These are phyloP conservation scores for Candida smagusa DNA, from an alignment of 1,139 yeast species.

Conservation along the genomic window DNA sequence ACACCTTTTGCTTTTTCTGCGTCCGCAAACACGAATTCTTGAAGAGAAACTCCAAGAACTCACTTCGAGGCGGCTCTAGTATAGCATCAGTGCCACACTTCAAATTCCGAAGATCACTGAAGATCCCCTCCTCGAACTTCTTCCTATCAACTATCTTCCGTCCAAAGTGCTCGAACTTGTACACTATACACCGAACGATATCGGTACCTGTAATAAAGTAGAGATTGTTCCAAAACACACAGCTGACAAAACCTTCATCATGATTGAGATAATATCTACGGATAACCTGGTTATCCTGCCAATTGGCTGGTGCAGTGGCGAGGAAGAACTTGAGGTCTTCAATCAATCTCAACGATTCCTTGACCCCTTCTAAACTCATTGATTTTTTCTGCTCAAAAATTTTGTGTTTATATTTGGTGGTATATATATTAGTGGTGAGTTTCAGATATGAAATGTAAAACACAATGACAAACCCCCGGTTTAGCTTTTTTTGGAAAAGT, in stretches of 20 bases:
- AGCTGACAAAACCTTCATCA: constrained; percentile 87
- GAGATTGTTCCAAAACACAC: constrained; percentile 89
- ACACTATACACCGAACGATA: constrained; percentile 87
- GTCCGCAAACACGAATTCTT: constrained; percentile 87
- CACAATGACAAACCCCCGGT: constrained; percentile 11
- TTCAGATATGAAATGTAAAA: constrained; percentile 18
- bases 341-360: constrained; percentile 58
- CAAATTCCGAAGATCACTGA: constrained; percentile 82
- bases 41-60: constrained; percentile 78
- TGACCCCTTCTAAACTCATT: constrained; percentile 21
- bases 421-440: constrained; percentile 6
- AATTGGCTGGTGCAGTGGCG: constrained; percentile 91
- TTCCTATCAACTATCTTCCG: constrained; percentile 79
- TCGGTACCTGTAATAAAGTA: constrained; percentile 95
- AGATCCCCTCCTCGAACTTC: constrained; percentile 95
- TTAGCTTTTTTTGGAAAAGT: not conserved
- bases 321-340: constrained; percentile 81
- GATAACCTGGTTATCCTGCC: constrained; percentile 88
- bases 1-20: constrained; percentile 95
- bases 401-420: not conserved
- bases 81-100: constrained; percentile 89
- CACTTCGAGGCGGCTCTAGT: constrained; percentile 83
- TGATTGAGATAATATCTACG: constrained; percentile 81
- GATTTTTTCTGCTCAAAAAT: not conserved
- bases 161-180: constrained; percentile 88